Evolutionary conservation across 805 yeast genomes (phyloP), one percentile per base, ranked within the genome.

Genomic region (Starmerella geochares): DNA sequence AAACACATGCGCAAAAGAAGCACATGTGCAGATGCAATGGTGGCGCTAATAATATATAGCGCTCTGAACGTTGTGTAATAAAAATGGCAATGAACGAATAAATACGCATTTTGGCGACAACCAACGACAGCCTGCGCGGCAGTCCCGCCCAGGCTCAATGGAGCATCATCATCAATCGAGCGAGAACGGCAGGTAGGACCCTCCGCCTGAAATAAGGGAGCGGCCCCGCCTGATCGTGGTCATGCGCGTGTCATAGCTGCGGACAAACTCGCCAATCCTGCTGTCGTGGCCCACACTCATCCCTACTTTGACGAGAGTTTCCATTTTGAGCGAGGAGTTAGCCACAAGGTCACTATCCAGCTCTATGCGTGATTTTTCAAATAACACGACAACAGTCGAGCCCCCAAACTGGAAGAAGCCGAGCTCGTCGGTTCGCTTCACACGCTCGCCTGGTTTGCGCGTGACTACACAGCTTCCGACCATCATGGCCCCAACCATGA

Each of bases 391-490:
- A 6, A 86, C 74, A 0, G 98, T 92, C 0, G 95, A 84, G 0
- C 98, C 98, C 13, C 98, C 98, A 68, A 90, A 90, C 62, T 88
- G 86, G 74, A 90, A 90, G 62, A 86, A 90, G 0, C 98, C 98
- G 24, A 90, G 66, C 60, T 90, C 97, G 38, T 84, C 88, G 3
- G 92, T 84, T 41, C 88, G 72, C 8, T 66, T 59, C 3, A 90
- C 71, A 0, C 47, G 33, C 39, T 78, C 78, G 2, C 86, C 86
- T 41, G 73, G 76, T 47, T 74, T 62, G 14, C 79, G 81, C 0
- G 90, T 80, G 25, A 90, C 64, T 0, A 86, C 75, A 2, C 82
- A 87, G 1, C 95, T 82, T 0, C 97, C 97, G 2, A 90, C 98
- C 96, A 90, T 87, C 97, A 92, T 90, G 0, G 98, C 98, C 31